A percentile compares a stretch with the other conserved stretches of the same genome.
Evolutionary conservation across 2,329 filamentous ascomycete species (phyloP).

Genomic region (Botrytis sinoallii): DNA sequence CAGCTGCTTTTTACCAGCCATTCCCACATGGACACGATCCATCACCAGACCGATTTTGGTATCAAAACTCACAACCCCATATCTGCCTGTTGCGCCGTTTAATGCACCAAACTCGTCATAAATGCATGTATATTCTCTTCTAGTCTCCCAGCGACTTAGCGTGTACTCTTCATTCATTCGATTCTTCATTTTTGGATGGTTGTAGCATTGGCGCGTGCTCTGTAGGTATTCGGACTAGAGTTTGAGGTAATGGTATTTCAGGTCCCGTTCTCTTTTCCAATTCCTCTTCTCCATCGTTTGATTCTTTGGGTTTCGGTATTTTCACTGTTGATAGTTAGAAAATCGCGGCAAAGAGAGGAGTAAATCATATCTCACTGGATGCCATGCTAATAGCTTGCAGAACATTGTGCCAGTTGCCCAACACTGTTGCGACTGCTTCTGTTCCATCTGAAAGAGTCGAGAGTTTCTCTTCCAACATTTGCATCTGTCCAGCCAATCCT

Average conservation of each 20-base stretch:
- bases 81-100: slow-evolving; percentile 23
- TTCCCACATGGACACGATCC: neutral
- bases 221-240: slow-evolving; percentile 79
- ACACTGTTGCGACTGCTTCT: slow-evolving; percentile 54
- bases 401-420: slow-evolving; percentile 56
- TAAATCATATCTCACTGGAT: slow-evolving; percentile 56
- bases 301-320: slow-evolving; percentile 58
- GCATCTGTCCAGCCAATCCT: slow-evolving; percentile 77
- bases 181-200: slow-evolving; percentile 22
- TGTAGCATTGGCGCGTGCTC: slow-evolving; percentile 64
- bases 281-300: slow-evolving; percentile 42
- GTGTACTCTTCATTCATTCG: slow-evolving; percentile 21
- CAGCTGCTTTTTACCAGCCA: slow-evolving; percentile 16
- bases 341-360: neutral
- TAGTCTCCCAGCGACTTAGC: neutral
- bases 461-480: slow-evolving; percentile 74
- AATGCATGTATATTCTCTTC: slow-evolving; percentile 15
- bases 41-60: slow-evolving; percentile 13
- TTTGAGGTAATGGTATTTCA: slow-evolving; percentile 65
- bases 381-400: slow-evolving; percentile 83
- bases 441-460: slow-evolving; percentile 76
- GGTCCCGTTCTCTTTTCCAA: slow-evolving; percentile 40
- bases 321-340: slow-evolving; percentile 51
- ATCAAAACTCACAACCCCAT: slow-evolving; percentile 9
- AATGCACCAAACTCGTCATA: slow-evolving; percentile 21